Conservation (phyloP, 2,329 filamentous ascomycete species). For the Ophiosphaerella korrae region DNA sequence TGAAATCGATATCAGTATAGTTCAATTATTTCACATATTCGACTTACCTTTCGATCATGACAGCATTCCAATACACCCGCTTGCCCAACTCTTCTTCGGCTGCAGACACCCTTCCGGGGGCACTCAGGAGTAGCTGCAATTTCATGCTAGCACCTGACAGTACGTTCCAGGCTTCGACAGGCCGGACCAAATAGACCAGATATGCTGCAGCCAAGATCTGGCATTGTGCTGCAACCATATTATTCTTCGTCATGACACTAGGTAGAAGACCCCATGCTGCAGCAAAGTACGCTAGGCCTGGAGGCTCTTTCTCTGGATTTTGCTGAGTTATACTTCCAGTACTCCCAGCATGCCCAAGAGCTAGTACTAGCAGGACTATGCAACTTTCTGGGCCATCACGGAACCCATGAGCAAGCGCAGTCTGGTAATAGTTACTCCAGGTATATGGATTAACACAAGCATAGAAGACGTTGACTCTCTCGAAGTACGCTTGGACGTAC, state of each 20-base stretch:
- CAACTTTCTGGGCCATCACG: conserved; percentile 81
- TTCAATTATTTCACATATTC: background rate
- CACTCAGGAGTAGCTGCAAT: conserved; percentile 76
- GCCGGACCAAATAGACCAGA: conserved; percentile 79
- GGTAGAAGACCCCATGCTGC: conserved; percentile 80
- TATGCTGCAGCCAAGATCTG: conserved; percentile 82
- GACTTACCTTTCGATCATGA: conserved; percentile 70
- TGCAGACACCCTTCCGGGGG: conserved; percentile 71
- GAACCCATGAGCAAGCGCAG: conserved; percentile 75
- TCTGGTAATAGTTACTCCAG: conserved; percentile 77
- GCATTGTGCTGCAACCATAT: conserved; percentile 77
- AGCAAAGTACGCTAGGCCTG: conserved; percentile 78
- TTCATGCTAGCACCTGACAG: conserved; percentile 82
- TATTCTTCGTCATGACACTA: conserved; percentile 79
- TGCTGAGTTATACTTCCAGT: conserved; percentile 77
- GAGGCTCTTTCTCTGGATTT: conserved; percentile 70
- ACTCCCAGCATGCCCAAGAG: conserved; percentile 76
- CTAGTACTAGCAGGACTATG: conserved; percentile 77
- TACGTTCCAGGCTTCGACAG: conserved; percentile 81
- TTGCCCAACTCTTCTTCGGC: conserved; percentile 75
- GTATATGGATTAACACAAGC: conserved; percentile 83
- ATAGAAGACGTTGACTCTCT: conserved; percentile 83
- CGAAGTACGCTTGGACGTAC: conserved; percentile 81
- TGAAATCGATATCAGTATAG: conserved; percentile 14
- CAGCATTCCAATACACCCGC: conserved; percentile 82